These are phyloP conservation scores for Pichia sp. DNA, from an alignment of 1,139 yeast species.

Conservation along the genomic window DNA sequence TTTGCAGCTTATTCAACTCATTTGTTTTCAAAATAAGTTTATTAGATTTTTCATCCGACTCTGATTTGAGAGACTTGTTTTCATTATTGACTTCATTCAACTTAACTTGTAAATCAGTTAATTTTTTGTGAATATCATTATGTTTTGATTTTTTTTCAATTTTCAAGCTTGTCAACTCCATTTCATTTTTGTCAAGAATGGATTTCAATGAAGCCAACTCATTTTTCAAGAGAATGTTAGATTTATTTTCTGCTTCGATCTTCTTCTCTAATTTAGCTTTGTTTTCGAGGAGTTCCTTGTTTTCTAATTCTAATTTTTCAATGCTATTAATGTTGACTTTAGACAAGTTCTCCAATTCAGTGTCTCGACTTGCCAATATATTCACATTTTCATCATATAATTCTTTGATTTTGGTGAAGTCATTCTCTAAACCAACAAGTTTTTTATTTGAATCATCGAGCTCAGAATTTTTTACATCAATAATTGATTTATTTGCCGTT, in stretches of 20 bases:
- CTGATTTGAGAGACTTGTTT: not conserved
- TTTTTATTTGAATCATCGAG: conserved; percentile 31
- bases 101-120: conserved; percentile 5
- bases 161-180: conserved; percentile 12
- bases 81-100: conserved; percentile 3
- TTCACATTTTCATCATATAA: not conserved
- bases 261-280: conserved; percentile 4
- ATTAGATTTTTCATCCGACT: conserved; percentile 1
- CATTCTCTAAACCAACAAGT: conserved; percentile 33
- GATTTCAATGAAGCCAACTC: conserved; percentile 27
- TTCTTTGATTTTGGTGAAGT: conserved; percentile 9
- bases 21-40: not conserved
- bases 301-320: conserved; percentile 12
- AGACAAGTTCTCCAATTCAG: conserved; percentile 4
- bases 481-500: conserved; percentile 30
- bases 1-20: not conserved
- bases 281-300: conserved; percentile 20
- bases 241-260: conserved; percentile 23
- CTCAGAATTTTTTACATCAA: conserved; percentile 37
- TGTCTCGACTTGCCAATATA: conserved; percentile 3
- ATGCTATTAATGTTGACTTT: conserved; percentile 1
- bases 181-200: conserved; percentile 20
- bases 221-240: conserved; percentile 28
- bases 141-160: conserved; percentile 9
- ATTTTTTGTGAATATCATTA: conserved; percentile 1